Evolutionary conservation across 257 asterid genomes (phyloP).

Genomic region (Paraleonurus japonicus): DNA sequence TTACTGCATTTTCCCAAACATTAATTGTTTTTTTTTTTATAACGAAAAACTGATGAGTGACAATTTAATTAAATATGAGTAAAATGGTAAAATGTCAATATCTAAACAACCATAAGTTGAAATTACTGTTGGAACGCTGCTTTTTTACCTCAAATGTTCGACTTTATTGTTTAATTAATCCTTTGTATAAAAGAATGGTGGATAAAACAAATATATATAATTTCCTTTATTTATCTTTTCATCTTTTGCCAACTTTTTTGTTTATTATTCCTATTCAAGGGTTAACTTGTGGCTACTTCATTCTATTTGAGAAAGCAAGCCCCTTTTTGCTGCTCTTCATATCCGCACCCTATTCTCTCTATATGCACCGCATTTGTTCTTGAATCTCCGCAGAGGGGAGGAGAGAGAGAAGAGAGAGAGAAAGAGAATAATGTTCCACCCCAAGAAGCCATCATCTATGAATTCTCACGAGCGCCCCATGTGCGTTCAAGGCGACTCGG

Average conservation of each 20-base stretch:
- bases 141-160: conserved; percentile 14
- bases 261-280: background rate
- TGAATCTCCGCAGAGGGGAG: conserved; percentile 24
- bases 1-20: conserved; percentile 1
- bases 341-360: conserved; percentile 38
- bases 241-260: background rate
- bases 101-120: background rate
- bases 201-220: conserved; percentile 24
- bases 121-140: background rate
- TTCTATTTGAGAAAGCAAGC: conserved; percentile 23
- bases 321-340: conserved; percentile 26
- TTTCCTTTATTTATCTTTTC: background rate
- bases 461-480: conserved; percentile 45
- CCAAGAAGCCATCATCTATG: conserved; percentile 51
- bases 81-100: background rate
- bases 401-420: conserved; percentile 28
- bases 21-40: background rate
- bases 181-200: conserved; percentile 16
- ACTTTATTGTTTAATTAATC: conserved; percentile 22
- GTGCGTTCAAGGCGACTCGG: conserved; percentile 68
- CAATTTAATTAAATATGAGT: background rate
- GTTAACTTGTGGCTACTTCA: conserved; percentile 18
- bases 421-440: conserved; percentile 47
- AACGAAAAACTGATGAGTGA: background rate
- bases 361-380: conserved; percentile 38